Percentiles rank a stretch among this genome's conserved stretches.
These are phyloP conservation scores for Coemansia sp. DNA, from an alignment of 192 early-diverging fungal species.

Conservation along the genomic window DNA sequence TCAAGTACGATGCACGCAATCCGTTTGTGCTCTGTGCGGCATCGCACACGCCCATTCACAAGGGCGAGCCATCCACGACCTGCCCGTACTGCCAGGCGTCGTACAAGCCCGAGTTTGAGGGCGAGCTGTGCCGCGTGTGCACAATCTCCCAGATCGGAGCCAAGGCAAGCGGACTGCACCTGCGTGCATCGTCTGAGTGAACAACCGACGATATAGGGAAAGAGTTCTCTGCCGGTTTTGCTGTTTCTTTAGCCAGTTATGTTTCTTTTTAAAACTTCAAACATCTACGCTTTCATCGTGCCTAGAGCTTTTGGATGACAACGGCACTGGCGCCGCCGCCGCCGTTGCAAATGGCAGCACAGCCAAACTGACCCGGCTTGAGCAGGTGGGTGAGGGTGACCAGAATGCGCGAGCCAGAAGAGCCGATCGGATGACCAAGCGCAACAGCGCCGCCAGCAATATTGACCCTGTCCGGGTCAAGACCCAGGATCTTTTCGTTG, in stretches of 20 bases:
- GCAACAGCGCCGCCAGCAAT: constrained; percentile 81
- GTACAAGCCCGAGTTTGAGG: constrained; percentile 81
- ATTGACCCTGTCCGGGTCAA: constrained; percentile 69
- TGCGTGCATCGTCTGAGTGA: constrained; percentile 25
- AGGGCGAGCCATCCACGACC: constrained; percentile 70
- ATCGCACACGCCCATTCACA: constrained; percentile 88
- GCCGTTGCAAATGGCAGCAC: constrained; percentile 82
- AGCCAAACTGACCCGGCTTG: constrained; percentile 78
- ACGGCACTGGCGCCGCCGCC: constrained; percentile 22
- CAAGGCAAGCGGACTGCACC: constrained; percentile 68
- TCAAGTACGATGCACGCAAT: constrained; percentile 96
- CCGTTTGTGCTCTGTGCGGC: constrained; percentile 87
- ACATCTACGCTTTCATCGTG: background rate
- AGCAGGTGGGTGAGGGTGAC: constrained; percentile 80
- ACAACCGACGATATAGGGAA: too few species aligned
- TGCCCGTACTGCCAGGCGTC: constrained; percentile 90
- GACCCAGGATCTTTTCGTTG: constrained; percentile 84
- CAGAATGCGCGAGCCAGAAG: constrained; percentile 78
- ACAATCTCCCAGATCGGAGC: constrained; percentile 82
- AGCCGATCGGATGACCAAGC: constrained; percentile 82
- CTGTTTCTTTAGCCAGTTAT: background rate
- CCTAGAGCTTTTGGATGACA: constrained; percentile 10
- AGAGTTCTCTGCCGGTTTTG: background rate
- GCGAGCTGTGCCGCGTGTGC: constrained; percentile 83
- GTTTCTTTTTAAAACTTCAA: constrained; percentile 2